Conservation (phyloP, 805 yeast species). For the Candida nanaspora region DNA sequence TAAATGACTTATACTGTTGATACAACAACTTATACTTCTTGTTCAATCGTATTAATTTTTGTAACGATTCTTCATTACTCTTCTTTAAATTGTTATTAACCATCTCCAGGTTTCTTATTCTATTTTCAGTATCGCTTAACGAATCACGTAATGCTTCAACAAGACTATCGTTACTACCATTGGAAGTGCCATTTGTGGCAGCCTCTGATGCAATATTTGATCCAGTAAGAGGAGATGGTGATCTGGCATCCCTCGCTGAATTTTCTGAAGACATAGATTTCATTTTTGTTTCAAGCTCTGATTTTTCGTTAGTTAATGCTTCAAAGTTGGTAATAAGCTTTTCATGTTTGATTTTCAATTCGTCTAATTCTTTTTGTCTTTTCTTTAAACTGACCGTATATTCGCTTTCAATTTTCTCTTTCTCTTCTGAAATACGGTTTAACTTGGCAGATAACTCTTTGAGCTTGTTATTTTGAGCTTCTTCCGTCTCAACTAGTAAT, state of each 20-base stretch:
- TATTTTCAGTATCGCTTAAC: conserved; percentile 41
- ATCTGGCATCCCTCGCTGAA: background rate
- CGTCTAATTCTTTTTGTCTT: conserved; percentile 62
- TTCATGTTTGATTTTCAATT: conserved; percentile 40
- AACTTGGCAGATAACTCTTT: conserved; percentile 51
- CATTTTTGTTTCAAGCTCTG: background rate
- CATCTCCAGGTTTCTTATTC: conserved; percentile 48
- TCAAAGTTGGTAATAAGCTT: conserved; percentile 18
- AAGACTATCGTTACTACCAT: conserved; percentile 9
- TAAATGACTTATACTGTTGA: conserved; percentile 42
- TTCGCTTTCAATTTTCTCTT: conserved; percentile 50
- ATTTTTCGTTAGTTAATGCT: conserved; percentile 4
- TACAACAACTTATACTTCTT: conserved; percentile 63
- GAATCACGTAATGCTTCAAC: conserved; percentile 44
- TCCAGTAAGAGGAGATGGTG: background rate
- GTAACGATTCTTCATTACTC: conserved; percentile 58
- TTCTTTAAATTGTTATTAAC: conserved; percentile 47
- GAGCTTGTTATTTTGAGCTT: conserved; percentile 41
- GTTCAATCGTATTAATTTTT: conserved; percentile 61
- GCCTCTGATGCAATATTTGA: background rate
- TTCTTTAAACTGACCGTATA: conserved; percentile 41
- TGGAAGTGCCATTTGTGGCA: background rate
- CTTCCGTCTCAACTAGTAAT: conserved; percentile 62
- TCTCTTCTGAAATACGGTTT: conserved; percentile 49
- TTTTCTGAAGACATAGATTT: background rate